A percentile compares a stretch with the other conserved stretches of the same genome.
phyloP scores from a whole-genome alignment of 805 yeast genomes.

The Ogataea trehalophila region DNA sequence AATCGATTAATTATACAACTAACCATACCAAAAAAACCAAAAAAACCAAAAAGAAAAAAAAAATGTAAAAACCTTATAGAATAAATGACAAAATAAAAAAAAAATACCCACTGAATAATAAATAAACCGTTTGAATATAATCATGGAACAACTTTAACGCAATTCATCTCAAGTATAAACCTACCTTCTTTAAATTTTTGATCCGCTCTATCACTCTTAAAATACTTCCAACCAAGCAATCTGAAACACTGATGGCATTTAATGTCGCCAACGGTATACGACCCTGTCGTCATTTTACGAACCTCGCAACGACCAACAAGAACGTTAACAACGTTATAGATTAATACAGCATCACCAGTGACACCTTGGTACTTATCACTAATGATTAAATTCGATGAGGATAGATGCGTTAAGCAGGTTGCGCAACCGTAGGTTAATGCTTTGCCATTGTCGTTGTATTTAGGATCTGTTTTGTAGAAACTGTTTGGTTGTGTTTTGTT shows the following conservation, averaged over 20 bases:
- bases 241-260: slow-evolving; percentile 49
- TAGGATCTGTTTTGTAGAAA: slow-evolving; percentile 9
- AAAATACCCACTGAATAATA: not conserved
- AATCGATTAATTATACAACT: no score
- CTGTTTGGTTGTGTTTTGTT: not conserved
- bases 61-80: not conserved
- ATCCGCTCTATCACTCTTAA: slow-evolving; percentile 38
- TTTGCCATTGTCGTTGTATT: slow-evolving; percentile 17
- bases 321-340: slow-evolving; percentile 37
- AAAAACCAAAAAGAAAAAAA: no score
- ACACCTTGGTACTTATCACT: slow-evolving; percentile 45
- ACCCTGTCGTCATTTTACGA: slow-evolving; percentile 53
- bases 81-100: not conserved
- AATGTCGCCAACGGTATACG: slow-evolving; percentile 52
- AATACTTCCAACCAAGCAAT: slow-evolving; percentile 61
- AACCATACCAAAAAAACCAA: not conserved
- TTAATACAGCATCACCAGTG: slow-evolving; percentile 54
- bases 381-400: slow-evolving; percentile 26
- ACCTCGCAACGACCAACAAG: slow-evolving; percentile 17
- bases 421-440: slow-evolving; percentile 25
- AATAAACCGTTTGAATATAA: no score
- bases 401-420: slow-evolving; percentile 27
- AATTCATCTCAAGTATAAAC: slow-evolving; percentile 45
- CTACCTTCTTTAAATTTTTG: slow-evolving; percentile 60
- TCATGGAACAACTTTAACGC: slow-evolving; percentile 6